Evolutionary conservation across 2,329 filamentous ascomycete species (phyloP).

Genomic region (Leptographium radiaticola): DNA sequence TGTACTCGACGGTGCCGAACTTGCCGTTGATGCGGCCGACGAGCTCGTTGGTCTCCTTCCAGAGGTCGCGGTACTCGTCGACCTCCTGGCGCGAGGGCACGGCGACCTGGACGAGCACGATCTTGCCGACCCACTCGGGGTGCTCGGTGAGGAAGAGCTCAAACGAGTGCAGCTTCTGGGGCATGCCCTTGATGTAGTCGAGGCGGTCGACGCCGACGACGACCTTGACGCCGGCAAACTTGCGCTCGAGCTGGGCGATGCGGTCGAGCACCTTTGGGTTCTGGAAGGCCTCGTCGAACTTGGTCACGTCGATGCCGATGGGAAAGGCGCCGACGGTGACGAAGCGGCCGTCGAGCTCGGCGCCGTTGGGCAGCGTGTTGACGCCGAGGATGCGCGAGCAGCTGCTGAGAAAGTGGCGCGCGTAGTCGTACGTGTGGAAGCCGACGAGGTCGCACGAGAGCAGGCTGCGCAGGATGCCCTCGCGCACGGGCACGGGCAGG

Average conservation of each 20-base stretch:
- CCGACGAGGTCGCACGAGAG: slow-evolving; percentile 91
- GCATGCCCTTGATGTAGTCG: slow-evolving; percentile 98
- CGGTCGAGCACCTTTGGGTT: slow-evolving; percentile 78
- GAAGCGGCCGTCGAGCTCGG: slow-evolving; percentile 79
- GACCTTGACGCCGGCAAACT: slow-evolving; percentile 91
- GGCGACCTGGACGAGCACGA: slow-evolving; percentile 90
- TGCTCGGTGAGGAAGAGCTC: slow-evolving; percentile 96
- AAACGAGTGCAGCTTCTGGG: slow-evolving; percentile 90
- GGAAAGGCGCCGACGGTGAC: slow-evolving; percentile 92
- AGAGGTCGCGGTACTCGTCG: slow-evolving; percentile 93
- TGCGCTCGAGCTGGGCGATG: slow-evolving; percentile 71
- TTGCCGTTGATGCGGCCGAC: slow-evolving; percentile 95
- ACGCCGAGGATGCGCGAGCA: slow-evolving; percentile 77
- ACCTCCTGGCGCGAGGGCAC: slow-evolving; percentile 92
- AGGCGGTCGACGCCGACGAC: slow-evolving; percentile 94
- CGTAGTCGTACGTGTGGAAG: slow-evolving; percentile 98
- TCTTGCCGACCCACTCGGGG: slow-evolving; percentile 95
- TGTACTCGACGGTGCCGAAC: slow-evolving; percentile 95
- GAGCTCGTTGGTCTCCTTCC: slow-evolving; percentile 90
- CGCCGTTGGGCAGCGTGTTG: slow-evolving; percentile 83
- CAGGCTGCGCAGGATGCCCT: slow-evolving; percentile 75
- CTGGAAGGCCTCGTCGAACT: slow-evolving; percentile 80
- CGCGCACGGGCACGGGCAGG: slow-evolving; percentile 82
- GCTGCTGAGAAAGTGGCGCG: slow-evolving; percentile 91
- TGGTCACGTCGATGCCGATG: slow-evolving; percentile 95